Evolutionary conservation across 257 asterid species (phyloP).

Genomic region (Capsicum chinense): DNA sequence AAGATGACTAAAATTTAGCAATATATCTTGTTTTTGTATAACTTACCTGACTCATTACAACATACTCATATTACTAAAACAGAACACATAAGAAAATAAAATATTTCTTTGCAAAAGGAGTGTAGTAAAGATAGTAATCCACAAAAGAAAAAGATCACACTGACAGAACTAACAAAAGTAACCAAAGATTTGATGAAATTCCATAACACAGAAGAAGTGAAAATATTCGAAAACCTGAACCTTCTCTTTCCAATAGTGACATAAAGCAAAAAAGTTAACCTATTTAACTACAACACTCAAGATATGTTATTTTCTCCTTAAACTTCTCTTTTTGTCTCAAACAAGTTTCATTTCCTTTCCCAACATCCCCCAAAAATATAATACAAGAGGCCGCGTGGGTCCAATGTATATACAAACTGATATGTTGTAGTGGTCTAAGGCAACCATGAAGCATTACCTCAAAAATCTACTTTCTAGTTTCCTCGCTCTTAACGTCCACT

Average conservation of each 20-base stretch:
- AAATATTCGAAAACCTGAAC: neutral
- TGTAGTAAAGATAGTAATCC: constrained; percentile 19
- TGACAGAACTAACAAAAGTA: neutral
- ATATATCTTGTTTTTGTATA: neutral
- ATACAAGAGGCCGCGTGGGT: too few relatives aligned
- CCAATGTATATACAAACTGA: neutral
- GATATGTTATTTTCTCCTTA: neutral
- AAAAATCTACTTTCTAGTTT: constrained; percentile 56
- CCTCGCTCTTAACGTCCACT: constrained; percentile 49
- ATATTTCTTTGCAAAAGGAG: constrained; percentile 1
- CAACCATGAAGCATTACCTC: constrained; percentile 46
- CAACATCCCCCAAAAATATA: neutral
- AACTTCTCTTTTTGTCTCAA: neutral
- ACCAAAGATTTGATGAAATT: constrained; percentile 20
- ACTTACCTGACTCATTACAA: constrained; percentile 1
- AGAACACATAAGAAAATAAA: neutral
- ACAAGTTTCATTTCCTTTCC: neutral
- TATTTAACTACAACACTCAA: neutral
- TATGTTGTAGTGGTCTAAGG: constrained; percentile 1
- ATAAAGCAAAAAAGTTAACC: constrained; percentile 9
- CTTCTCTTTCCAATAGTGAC: neutral
- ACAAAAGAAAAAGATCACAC: constrained; percentile 15
- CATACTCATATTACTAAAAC: neutral
- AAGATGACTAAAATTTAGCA: neutral
- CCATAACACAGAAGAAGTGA: neutral